Base-by-base conservation (phyloP, 306 rosid genomes). In the Clitoria ternatea region DNA sequence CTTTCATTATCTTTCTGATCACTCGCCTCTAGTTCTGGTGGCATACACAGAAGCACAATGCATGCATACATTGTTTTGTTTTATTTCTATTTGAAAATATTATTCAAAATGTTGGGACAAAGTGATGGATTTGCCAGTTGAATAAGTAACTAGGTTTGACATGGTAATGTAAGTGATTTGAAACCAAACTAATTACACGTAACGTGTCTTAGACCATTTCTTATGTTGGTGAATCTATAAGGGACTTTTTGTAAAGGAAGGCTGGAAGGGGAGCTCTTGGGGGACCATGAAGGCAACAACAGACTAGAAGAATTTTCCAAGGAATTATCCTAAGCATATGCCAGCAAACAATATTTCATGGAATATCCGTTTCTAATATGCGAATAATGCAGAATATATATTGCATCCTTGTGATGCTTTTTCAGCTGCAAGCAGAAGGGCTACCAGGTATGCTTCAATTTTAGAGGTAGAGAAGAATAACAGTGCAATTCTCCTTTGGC, bases 401-500 rank as follows among this genome's bases (percentile, higher is more conserved):
- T 43, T 43, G 74, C 26, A 42, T 17, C 39, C 52, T 40, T 35
- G 27, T 45, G 40, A 37, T 19, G 29, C 70, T 47, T 65, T 4
- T 26, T 40, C 13, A 57, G 20, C 19, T 29, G 23, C n/a, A 44
- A 56, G 52, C 54, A 44, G 15, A 32, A 59, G 40, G 54, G 68
- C 12, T 13, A 39, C 23, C 39, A 64, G 52, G 42, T 17, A 35
- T 30, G 56, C 7, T 29, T 42, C 33, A 18, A 32, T 47, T 30
- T 66, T 8, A 1, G 11, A 45, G 23, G 61, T 79, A 20, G 57
- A 17, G 62, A 60, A 68, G 76, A 67, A 80, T 77, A 40, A 61
- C 82, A 43, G 82, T 53, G 82, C 63, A 72, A 17, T 35, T 70
- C 73, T 78, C 77, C 82, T 55, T 52, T 63, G 77, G 82, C 82